phyloP scores from a whole-genome alignment of 2,329 filamentous ascomycete species.

The Fusarium nisikadoi region DNA sequence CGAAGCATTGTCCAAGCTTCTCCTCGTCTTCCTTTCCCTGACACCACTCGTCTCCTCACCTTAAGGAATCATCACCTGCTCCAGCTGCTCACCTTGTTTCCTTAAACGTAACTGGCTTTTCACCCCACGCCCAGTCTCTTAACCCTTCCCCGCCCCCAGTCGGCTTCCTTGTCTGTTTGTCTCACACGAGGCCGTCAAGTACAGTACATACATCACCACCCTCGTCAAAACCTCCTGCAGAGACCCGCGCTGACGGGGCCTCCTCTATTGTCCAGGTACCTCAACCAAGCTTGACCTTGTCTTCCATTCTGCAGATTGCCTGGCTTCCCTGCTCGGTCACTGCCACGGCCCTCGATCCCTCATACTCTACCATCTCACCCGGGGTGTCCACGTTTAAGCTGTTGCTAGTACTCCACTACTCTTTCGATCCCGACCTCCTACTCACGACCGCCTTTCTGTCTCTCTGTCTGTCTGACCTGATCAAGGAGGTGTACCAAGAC shows the following conservation, averaged over 20 bases:
- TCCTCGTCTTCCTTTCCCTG: conserved; percentile 5
- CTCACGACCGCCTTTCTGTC: conserved; percentile 43
- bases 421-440: conserved; percentile 41
- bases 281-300: neutral
- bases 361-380: conserved; percentile 33
- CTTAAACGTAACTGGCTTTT: conserved; percentile 24
- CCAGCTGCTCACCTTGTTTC: conserved; percentile 42
- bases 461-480: conserved; percentile 40
- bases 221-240: conserved; percentile 26
- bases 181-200: conserved; percentile 28
- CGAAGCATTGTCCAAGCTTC: conserved; percentile 8
- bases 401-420: conserved; percentile 38
- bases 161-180: conserved; percentile 17
- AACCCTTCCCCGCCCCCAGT: conserved; percentile 21
- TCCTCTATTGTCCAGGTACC: conserved; percentile 15
- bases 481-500: conserved; percentile 31
- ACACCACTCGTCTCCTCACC: conserved; percentile 47
- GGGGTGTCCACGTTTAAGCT: conserved; percentile 29
- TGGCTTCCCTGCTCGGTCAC: conserved; percentile 18
- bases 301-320: conserved; percentile 22
- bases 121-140: conserved; percentile 39
- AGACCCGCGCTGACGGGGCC: conserved; percentile 39
- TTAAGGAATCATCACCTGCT: conserved; percentile 37
- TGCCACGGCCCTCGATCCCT: conserved; percentile 27
- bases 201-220: conserved; percentile 23